Conservation (phyloP, 345 rosid genomes). For the Noccaea bulbosa region DNA sequence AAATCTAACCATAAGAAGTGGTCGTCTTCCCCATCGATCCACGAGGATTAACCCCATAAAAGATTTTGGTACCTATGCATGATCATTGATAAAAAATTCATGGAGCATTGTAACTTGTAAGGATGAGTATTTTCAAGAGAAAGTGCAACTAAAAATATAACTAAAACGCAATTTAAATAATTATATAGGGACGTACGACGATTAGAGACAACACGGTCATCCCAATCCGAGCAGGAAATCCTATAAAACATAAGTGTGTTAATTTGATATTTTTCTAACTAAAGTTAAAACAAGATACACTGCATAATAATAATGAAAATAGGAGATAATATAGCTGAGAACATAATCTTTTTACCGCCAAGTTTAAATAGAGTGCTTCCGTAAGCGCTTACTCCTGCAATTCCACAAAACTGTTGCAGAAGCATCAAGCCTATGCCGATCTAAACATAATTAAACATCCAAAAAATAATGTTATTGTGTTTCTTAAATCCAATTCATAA, state of each 20-base stretch:
- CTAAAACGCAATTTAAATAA: too few relatives aligned
- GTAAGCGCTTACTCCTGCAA: slow-evolving; percentile 49
- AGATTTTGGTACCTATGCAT: slow-evolving; percentile 41
- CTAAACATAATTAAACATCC: slow-evolving; percentile 37
- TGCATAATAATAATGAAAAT: neutral
- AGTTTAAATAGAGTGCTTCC: slow-evolving; percentile 50
- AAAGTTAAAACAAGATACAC: neutral
- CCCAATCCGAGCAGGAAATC: slow-evolving; percentile 35
- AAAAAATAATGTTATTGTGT: neutral
- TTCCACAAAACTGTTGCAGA: slow-evolving; percentile 65
- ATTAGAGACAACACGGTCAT: slow-evolving; percentile 40
- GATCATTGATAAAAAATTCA: neutral
- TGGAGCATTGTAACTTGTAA: neutral
- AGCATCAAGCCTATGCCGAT: slow-evolving; percentile 67
- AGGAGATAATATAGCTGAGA: neutral
- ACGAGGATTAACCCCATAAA: slow-evolving; percentile 42
- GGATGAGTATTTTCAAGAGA: neutral
- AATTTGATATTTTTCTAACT: neutral
- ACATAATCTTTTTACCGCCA: slow-evolving; percentile 48
- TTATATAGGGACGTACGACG: slow-evolving; percentile 35
- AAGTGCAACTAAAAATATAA: neutral
- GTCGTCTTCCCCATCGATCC: slow-evolving; percentile 46
- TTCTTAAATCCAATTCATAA: neutral
- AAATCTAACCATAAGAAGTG: slow-evolving; percentile 41
- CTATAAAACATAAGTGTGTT: slow-evolving; percentile 5